phyloP scores from a whole-genome alignment of 2,329 filamentous ascomycete species.

The Verruconis gallopava region DNA sequence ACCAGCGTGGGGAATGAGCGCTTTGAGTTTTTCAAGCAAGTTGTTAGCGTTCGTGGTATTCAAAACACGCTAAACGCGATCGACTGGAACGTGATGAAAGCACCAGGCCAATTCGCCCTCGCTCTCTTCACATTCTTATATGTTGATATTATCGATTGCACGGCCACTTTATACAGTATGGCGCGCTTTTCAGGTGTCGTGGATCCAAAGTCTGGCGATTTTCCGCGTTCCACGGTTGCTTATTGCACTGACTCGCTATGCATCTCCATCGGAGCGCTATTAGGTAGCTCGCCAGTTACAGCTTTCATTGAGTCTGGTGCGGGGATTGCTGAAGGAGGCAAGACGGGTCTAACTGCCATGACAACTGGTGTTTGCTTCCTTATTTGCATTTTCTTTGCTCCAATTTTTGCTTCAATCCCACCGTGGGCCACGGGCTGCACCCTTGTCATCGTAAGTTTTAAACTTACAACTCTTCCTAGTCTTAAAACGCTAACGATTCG shows the following conservation, averaged over 20 bases:
- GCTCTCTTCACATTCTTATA: slow-evolving; percentile 86
- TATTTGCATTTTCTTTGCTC: slow-evolving; percentile 77
- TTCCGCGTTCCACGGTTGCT: slow-evolving; percentile 70
- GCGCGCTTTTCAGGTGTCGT: slow-evolving; percentile 70
- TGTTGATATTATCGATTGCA: slow-evolving; percentile 80
- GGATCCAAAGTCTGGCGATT: slow-evolving; percentile 70
- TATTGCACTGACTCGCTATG: slow-evolving; percentile 74
- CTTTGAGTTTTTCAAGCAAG: slow-evolving; percentile 78
- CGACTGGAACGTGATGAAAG: slow-evolving; percentile 55
- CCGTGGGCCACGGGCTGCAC: slow-evolving; percentile 82
- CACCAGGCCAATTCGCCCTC: slow-evolving; percentile 63
- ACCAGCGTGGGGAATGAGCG: slow-evolving; percentile 50
- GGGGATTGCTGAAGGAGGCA: slow-evolving; percentile 76
- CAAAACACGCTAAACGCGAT: slow-evolving; percentile 54
- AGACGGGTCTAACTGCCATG: slow-evolving; percentile 70
- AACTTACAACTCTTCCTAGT: background rate
- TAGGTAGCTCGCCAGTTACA: slow-evolving; percentile 70
- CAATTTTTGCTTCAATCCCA: slow-evolving; percentile 80
- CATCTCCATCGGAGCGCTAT: slow-evolving; percentile 67
- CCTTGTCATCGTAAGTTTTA: slow-evolving; percentile 51
- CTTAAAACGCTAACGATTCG: slow-evolving; percentile 1
- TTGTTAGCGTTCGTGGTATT: slow-evolving; percentile 70
- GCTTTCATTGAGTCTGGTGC: slow-evolving; percentile 81
- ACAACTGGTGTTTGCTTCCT: slow-evolving; percentile 73
- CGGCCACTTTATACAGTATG: slow-evolving; percentile 81